A percentile compares a stretch with the other conserved stretches of the same genome.
Conservation (phyloP, 352 stramenopile species). For the Halophytophthora polymorphica region DNA sequence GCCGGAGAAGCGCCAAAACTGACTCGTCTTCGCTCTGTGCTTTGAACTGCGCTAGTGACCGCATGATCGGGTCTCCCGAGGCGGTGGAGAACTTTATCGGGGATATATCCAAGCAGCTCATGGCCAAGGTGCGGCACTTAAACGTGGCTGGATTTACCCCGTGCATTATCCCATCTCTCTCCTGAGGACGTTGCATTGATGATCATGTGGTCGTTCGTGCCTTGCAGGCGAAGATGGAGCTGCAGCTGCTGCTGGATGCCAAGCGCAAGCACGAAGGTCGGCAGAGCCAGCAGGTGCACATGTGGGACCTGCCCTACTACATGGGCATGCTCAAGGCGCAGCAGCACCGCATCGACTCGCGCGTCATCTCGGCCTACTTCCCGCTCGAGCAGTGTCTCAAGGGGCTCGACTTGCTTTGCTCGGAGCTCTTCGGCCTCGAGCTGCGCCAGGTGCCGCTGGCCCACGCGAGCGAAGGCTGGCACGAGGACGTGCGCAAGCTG, state of each 20-base stretch:
- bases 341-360: constrained; percentile 71
- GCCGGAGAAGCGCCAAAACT: not conserved
- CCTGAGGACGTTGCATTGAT: too few species aligned
- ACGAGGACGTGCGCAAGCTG: constrained; percentile 88
- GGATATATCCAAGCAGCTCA: constrained; percentile 59
- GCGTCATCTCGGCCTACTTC: constrained; percentile 87
- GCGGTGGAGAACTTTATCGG: constrained; percentile 65
- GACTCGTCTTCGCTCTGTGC: constrained; percentile 1
- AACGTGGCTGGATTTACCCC: not conserved
- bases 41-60: constrained; percentile 38
- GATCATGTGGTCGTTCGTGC: not conserved
- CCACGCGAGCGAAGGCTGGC: constrained; percentile 84
- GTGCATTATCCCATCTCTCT: too few species aligned
- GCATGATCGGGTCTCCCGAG: constrained; percentile 83
- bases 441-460: constrained; percentile 80
- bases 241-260: constrained; percentile 47
- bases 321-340: constrained; percentile 84
- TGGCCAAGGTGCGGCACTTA: constrained; percentile 51
- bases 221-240: constrained; percentile 50
- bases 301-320: constrained; percentile 96
- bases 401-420: constrained; percentile 86
- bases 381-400: constrained; percentile 90
- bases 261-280: constrained; percentile 63
- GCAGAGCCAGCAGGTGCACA: constrained; percentile 55
- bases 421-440: constrained; percentile 89